Base-by-base conservation (phyloP, 164 flowering plant genomes). In the Stephania japonica region DNA sequence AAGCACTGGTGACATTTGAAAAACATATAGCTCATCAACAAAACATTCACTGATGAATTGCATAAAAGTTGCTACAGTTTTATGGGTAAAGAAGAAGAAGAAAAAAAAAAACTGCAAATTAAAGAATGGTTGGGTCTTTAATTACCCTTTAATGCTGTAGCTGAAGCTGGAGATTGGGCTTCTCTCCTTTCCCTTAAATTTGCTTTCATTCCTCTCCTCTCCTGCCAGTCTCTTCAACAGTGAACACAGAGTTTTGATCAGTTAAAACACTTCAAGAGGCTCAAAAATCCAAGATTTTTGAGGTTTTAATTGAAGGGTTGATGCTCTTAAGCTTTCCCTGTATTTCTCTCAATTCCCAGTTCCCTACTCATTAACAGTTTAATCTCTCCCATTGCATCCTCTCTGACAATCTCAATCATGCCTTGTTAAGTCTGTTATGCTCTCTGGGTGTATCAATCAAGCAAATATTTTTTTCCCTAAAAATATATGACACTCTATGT, bases 1-100 rank as follows among this genome's bases (percentile, higher is more conserved):
- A 75, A 62, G 67, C 89, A 91, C 77, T 90, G 92, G 87, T 89
- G 88, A 79, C 7, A 68, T 56, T 16, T 32, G 2, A 32, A n/a
- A 56, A 10, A 56, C 21, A 18, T 5, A 56, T 19, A 19, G 7
- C 62, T 19, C 21, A 56, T 19, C 21, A 56, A 56, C 62, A 16
- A 56, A 16, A 56, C 21, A 2, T 56, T 56, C 62, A 11, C 62
- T 19, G 7, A 19, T 9, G 13, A 9, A 47, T 19, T 56, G 62
- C 62, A 16, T 16, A 19, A 19, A 19, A 56, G n/a, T 9, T 11
- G 13, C 53, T 47, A 47, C 12, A 47, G 53, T 16, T 47, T 11
- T 16, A 47, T 44, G 50, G 53, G 53, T 47, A 16, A 9, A 11
- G 16, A 47, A 16, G 16, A 16, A 56, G 6, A 9, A 47, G 7